Conservation (phyloP, 2,329 filamentous ascomycete species). For the Colletotrichum sp. region DNA sequence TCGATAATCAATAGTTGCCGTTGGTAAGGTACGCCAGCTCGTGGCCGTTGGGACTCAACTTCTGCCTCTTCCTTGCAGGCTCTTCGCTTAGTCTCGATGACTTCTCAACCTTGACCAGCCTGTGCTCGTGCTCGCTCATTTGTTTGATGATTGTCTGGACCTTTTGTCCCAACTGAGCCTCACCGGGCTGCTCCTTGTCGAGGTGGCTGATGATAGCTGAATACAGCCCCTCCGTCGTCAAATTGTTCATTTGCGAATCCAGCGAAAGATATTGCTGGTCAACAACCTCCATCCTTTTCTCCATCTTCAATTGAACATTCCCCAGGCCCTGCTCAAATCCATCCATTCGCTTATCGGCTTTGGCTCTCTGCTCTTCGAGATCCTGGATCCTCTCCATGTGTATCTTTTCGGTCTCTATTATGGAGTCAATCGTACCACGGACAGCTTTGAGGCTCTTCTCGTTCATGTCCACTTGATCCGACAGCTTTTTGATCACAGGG, state of each 20-base stretch:
- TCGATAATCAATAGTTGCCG: neutral
- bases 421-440: neutral
- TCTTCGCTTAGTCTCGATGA: neutral
- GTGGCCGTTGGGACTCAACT: neutral
- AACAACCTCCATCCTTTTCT: conserved; percentile 35
- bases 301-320: conserved; percentile 19
- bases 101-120: neutral
- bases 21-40: neutral
- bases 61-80: conserved; percentile 6
- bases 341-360: neutral
- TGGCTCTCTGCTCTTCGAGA: conserved; percentile 12
- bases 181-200: conserved; percentile 20
- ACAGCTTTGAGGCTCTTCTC: conserved; percentile 9
- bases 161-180: neutral
- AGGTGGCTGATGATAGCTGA: conserved; percentile 44
- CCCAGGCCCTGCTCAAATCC: neutral
- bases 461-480: neutral
- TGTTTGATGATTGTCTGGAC: neutral
- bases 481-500: neutral
- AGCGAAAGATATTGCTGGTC: conserved; percentile 43
- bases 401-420: neutral
- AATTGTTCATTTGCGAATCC: conserved; percentile 53
- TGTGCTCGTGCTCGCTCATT: conserved; percentile 12
- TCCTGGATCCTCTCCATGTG: neutral
- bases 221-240: conserved; percentile 48